Percentiles rank a stretch among this genome's conserved stretches.
Evolutionary conservation across 352 stramenopile species (phyloP).

Genomic region (Peronospora farinosa): DNA sequence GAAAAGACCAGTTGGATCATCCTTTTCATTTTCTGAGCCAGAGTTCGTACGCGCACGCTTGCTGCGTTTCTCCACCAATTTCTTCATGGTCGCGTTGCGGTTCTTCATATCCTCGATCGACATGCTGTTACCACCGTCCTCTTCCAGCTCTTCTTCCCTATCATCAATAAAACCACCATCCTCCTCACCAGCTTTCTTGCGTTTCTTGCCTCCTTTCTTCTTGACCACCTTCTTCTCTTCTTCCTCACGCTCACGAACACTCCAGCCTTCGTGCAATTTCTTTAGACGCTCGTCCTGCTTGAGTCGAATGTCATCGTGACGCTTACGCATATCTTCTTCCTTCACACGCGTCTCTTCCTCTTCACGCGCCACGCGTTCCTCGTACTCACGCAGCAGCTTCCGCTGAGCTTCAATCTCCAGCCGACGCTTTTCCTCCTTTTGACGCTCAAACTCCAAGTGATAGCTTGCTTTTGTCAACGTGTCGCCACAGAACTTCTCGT

Average conservation of each 20-base stretch:
- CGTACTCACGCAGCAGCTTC: constrained; percentile 75
- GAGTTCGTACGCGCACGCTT: constrained; percentile 52
- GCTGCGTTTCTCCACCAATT: constrained; percentile 77
- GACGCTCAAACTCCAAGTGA: constrained; percentile 85
- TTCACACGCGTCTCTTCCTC: constrained; percentile 41
- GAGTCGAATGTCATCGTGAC: constrained; percentile 58
- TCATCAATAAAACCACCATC: constrained; percentile 67
- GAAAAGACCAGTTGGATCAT: constrained; percentile 62
- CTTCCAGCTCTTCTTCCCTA: constrained; percentile 46
- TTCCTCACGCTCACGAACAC: constrained; percentile 74
- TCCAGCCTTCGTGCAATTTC: constrained; percentile 77
- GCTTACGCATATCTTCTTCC: constrained; percentile 58
- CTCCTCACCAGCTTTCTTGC: constrained; percentile 68
- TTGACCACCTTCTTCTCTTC: constrained; percentile 77
- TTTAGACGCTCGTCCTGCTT: constrained; percentile 83
- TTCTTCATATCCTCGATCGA: constrained; percentile 89
- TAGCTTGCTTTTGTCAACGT: constrained; percentile 83
- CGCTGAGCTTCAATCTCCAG: constrained; percentile 77
- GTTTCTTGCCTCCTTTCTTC: constrained; percentile 65
- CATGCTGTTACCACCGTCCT: constrained; percentile 59
- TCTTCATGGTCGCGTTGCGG: constrained; percentile 82
- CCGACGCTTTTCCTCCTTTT: constrained; percentile 80
- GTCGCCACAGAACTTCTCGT: constrained; percentile 84
- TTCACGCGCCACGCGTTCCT: constrained; percentile 67
- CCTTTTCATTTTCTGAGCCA: constrained; percentile 60